Conservation (phyloP, 768 basidiomycete genomes). For the Naganishia randhawae region DNA sequence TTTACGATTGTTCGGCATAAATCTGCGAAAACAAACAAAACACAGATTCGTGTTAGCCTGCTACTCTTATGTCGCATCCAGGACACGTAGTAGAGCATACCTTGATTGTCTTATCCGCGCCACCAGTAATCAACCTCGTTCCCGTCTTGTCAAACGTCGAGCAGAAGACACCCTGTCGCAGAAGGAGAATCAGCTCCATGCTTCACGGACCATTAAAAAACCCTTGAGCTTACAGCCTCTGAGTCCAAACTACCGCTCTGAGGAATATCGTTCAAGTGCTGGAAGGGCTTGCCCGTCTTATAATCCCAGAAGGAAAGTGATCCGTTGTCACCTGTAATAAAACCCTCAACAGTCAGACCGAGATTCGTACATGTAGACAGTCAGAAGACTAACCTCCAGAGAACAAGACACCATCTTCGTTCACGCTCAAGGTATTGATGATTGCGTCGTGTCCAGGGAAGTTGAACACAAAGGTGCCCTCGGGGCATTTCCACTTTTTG, state of each 20-base stretch:
- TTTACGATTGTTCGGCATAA: constrained; percentile 29
- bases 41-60: too few relatives aligned
- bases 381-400: constrained; percentile 69
- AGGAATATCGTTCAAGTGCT: constrained; percentile 85
- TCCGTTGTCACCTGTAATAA: constrained; percentile 76
- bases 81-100: constrained; percentile 52
- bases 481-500: constrained; percentile 99
- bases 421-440: constrained; percentile 91
- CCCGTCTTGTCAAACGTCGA: constrained; percentile 96
- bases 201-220: background rate
- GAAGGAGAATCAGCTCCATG: constrained; percentile 17
- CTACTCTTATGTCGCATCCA: background rate
- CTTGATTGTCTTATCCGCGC: constrained; percentile 99
- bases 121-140: constrained; percentile 79
- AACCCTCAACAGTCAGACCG: background rate
- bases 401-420: constrained; percentile 93
- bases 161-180: constrained; percentile 71
- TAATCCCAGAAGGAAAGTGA: constrained; percentile 92
- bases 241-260: constrained; percentile 98
- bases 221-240: constrained; percentile 59
- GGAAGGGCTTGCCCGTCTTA: constrained; percentile 88
- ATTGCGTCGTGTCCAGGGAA: constrained; percentile 95
- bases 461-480: constrained; percentile 92
- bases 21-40: too few relatives aligned
- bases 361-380: background rate